Base-by-base conservation (phyloP, 768 basidiomycete genomes). In the Hydnomerulius pinastri region DNA sequence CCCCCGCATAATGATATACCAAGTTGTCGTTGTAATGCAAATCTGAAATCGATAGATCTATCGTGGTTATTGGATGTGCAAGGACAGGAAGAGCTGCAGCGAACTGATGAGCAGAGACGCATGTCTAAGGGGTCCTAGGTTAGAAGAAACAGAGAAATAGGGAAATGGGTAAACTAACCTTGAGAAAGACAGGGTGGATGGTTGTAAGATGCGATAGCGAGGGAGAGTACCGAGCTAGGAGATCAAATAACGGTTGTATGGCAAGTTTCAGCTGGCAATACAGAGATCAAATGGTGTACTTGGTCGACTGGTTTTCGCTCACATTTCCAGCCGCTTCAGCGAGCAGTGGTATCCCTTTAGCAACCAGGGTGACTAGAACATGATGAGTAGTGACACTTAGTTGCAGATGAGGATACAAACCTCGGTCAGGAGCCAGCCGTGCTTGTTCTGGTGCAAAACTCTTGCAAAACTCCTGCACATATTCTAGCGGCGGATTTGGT, bases 1-100 rank as follows among this genome's bases (percentile, higher is more conserved):
- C 92, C 3, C 86, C 91, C 2, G 81, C 72, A 65, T 93, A 92
- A 72, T 94, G 90, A 63, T 93, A 93, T n/a, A 79, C 69, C 20
- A 96, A 76, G 59, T 87, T 87, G 66, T 94, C 92, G 55, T 79
- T 83, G 70, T 91, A 92, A 27, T 66, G 69, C 46, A 95, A 71
- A 52, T 91, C 87, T 6, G 80, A 81, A n/a, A 79, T 64, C 0
- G 64, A 54, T 2, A 71, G 76, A 63, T 86, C 84, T 49, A 93
- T 77, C 36, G 80, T 74, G 11, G 82, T 81, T 55, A 92, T 86
- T 15, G 87, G 83, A n/a, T 72, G 62, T 10, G 62, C 42, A 10
- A 93, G 80, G 15, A 92, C 60, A 1, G 82, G 82, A 11, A 87
- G 73, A 0, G 88, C 85, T 2, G 74, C 64, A 1, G 72, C 56